Percentiles rank a stretch among this genome's conserved stretches.
These are phyloP conservation scores for Staphylotrichum longicolle DNA, from an alignment of 495 filamentous ascomycete genomes.

Conservation along the genomic window DNA sequence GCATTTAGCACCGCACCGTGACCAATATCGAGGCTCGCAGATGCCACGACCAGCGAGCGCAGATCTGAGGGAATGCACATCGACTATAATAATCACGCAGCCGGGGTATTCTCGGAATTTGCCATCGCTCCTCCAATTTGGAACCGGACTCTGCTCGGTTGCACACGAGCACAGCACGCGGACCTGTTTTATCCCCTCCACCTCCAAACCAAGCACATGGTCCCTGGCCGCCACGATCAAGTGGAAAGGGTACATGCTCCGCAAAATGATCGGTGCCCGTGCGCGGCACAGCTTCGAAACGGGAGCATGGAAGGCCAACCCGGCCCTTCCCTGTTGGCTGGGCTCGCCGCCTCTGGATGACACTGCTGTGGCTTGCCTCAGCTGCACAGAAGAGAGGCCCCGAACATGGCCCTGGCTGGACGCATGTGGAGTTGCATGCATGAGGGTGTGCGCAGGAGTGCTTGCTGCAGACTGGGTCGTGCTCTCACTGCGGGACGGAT, in stretches of 20 bases:
- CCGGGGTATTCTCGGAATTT: slow-evolving; percentile 30
- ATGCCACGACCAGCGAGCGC: neutral
- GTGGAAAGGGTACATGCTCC: neutral
- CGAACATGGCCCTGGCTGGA: neutral
- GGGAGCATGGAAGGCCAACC: neutral
- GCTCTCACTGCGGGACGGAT: neutral
- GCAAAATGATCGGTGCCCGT: slow-evolving; percentile 8
- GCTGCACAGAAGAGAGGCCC: slow-evolving; percentile 3
- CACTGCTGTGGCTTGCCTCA: slow-evolving; percentile 20
- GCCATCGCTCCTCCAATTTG: slow-evolving; percentile 18
- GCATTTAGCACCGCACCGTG: neutral
- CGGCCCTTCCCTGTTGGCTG: neutral
- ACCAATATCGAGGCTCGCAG: neutral
- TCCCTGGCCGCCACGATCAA: neutral
- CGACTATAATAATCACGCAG: neutral
- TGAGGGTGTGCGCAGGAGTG: slow-evolving; percentile 1
- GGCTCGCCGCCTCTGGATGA: neutral
- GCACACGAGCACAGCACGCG: slow-evolving; percentile 9
- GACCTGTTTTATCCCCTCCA: neutral
- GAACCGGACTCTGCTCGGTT: neutral
- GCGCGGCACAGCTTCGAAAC: slow-evolving; percentile 11
- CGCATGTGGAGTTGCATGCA: slow-evolving; percentile 11
- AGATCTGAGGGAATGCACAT: slow-evolving; percentile 4
- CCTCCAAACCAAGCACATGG: neutral
- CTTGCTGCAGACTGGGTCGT: slow-evolving; percentile 1